Base-by-base conservation (phyloP, 2,329 filamentous ascomycete genomes). In the Diplocarpon mali region DNA sequence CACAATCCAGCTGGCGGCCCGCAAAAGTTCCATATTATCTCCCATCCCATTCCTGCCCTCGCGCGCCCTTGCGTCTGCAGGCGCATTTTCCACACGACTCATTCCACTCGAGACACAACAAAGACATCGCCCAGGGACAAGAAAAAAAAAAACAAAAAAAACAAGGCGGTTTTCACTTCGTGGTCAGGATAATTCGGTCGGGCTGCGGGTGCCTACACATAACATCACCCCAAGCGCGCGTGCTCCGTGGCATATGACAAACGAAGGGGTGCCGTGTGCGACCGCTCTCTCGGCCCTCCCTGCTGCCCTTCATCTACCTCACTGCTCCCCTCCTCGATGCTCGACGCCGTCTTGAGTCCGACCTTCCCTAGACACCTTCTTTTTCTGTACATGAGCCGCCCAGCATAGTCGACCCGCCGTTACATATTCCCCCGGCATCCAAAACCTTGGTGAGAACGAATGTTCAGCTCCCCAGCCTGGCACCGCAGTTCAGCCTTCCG, bases 221-320 rank as follows among this genome's bases (percentile, higher is more conserved):
- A 24, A n/a, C 46, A 52, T 47, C 49, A 53, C 53, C 52, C 45
- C 53, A 47, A 55, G 53, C 57, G 53, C 53, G 50, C 48, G 54
- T 46, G 40, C 52, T 49, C 35, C 32, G 53, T 54, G 53, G 54
- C 58, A 59, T 59, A 60, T 59, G 58, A 60, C 60, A 61, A 61
- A 60, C 57, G 58, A 59, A 59, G 54, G 56, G 53, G 56, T 59
- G 57, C 60, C 57, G 60, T 54, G 60, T 54, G 58, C 59, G 56
- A 62, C 57, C 53, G 53, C 44, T 42, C 27, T 35, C 44, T 38
- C 27, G 24, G 48, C 51, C 50, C 47, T 51, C 52, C 54, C 52
- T 56, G 50, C 52, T 51, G 52, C 48, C 55, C 54, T 56, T 59
- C 54, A 51, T 57, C 53, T 57, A 12, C 30, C 30, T 32, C 30